Base-by-base conservation (phyloP, 1,284 basidiomycete species). In the Schizophyllum commune region DNA sequence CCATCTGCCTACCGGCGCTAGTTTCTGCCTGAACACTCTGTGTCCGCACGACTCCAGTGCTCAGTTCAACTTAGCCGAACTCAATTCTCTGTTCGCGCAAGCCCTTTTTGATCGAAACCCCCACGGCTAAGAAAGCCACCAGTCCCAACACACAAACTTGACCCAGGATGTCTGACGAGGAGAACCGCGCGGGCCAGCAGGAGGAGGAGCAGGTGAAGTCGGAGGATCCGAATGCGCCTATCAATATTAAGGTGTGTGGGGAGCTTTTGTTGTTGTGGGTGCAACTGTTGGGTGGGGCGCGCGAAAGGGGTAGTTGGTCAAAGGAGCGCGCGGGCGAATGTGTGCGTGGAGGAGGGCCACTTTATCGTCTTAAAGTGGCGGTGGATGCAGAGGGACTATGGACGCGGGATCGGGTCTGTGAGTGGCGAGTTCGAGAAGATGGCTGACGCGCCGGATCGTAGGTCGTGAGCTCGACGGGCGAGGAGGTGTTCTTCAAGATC, bases 401-500 rank as follows among this genome's bases (percentile, higher is more conserved):
- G 47, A n/a, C 57, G 19, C 20, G 58, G 57, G 39, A 17, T 20
- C 51, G 17, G 51, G n/a, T n/a, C n/a, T n/a, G n/a, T n/a, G n/a
- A n/a, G n/a, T n/a, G n/a, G n/a, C n/a, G n/a, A n/a, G n/a, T n/a
- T n/a, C n/a, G n/a, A n/a, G n/a, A n/a, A n/a, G 56, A 47, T 56
- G 32, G 52, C 32, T 55, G 57, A 58, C 61, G 55, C 61, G 54
- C 57, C 57, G 52, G 32, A 56, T 56, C 34, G 8, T n/a, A 92
- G 89, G 91, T 92, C 60, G 83, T 90, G 58, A 88, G 85, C 62
- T 83, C 89, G 51, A 76, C 81, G 21, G 91, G 92, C 57, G 91
- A 96, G 62, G 94, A 98, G 73, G 93, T 97, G 54, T 97, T 94
- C 77, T 98, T 98, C 85, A 98, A 98, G 83, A 97, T 98, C 78